phyloP scores from a whole-genome alignment of 352 stramenopile species.

The Chrysophaeum taylorii region DNA sequence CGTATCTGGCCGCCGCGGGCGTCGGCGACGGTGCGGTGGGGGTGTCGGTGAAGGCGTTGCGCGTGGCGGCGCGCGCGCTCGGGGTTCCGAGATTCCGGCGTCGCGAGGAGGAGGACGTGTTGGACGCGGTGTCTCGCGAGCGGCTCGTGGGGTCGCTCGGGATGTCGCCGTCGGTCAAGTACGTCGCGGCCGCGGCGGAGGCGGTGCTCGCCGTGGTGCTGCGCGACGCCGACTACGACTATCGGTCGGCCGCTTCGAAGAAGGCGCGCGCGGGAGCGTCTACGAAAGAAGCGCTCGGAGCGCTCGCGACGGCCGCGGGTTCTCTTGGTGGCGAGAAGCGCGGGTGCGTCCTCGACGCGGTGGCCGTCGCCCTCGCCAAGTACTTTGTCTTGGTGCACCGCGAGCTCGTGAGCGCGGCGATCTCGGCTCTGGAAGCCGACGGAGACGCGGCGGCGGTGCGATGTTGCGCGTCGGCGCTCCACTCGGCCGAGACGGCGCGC shows the following conservation, averaged over 20 bases:
- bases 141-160: not conserved
- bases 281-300: not conserved
- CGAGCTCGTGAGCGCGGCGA: not conserved
- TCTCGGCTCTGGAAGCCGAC: not conserved
- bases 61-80: not conserved
- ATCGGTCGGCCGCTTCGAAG: not conserved
- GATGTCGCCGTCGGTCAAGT: not conserved
- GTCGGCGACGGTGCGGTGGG: not conserved
- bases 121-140: not conserved
- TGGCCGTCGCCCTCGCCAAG: not conserved
- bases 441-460: not conserved
- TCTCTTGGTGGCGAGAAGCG: not conserved
- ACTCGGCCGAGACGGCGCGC: not conserved
- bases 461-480: not conserved
- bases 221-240: not conserved
- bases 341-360: not conserved
- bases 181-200: not conserved
- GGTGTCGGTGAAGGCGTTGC: not conserved
- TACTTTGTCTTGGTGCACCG: not conserved
- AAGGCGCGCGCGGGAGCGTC: too few species aligned
- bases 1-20: not conserved
- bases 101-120: not conserved
- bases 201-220: not conserved
- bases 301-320: not conserved
- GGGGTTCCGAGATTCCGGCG: not conserved